phyloP scores from a whole-genome alignment of 257 asterid genomes.

The Solanum piurae region DNA sequence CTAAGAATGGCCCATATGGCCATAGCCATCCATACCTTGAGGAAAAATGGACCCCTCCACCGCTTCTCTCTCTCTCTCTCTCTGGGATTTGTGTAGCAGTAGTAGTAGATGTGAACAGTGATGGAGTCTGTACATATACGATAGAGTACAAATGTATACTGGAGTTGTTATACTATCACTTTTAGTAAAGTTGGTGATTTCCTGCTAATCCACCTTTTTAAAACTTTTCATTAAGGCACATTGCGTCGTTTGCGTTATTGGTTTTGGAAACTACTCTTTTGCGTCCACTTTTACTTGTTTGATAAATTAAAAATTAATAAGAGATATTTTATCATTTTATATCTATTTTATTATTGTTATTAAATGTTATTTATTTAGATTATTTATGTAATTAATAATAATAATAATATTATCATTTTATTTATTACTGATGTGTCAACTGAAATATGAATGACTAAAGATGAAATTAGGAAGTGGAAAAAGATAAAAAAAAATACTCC shows the following conservation, averaged over 20 bases:
- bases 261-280: neutral
- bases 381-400: too few relatives aligned
- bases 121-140: neutral
- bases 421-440: too few relatives aligned
- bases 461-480: accelerated
- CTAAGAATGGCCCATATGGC: neutral
- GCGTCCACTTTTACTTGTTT: neutral
- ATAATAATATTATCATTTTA: too few relatives aligned
- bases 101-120: neutral
- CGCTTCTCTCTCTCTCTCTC: neutral
- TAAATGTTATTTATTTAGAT: too few relatives aligned
- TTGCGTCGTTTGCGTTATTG: neutral
- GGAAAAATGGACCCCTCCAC: constrained; percentile 1
- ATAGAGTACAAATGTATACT: neutral
- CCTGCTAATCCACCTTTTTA: neutral
- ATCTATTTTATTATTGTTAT: too few relatives aligned
- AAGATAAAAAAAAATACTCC: neutral
- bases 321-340: too few relatives aligned
- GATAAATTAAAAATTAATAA: too few relatives aligned
- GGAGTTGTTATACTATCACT: neutral
- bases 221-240: neutral
- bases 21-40: neutral
- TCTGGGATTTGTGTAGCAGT: neutral
- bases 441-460: neutral
- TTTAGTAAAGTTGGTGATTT: neutral